These are phyloP conservation scores for Abrus precatorius DNA, from an alignment of 306 rosid species.

Conservation along the genomic window DNA sequence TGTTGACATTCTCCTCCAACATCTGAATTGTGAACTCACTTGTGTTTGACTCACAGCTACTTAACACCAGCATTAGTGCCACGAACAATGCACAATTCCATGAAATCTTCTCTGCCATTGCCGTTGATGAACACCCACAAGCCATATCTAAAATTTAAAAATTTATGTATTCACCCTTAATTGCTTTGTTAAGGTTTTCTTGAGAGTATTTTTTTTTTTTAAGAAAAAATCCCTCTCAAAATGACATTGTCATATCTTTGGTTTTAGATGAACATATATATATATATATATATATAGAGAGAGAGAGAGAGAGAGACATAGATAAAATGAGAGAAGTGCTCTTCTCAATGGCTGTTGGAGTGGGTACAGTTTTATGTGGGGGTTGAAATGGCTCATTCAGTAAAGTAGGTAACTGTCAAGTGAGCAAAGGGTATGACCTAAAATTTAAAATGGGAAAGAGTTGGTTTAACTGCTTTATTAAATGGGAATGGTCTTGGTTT, in stretches of 20 bases:
- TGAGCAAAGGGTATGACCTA: conserved; percentile 5
- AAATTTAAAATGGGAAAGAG: conserved; percentile 42
- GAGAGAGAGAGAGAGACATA: background rate
- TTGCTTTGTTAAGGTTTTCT: background rate
- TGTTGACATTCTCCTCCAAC: conserved; percentile 8
- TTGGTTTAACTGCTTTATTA: conserved; percentile 58
- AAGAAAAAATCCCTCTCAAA: background rate
- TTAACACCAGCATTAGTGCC: conserved; percentile 48
- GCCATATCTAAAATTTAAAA: conserved; percentile 32
- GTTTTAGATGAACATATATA: background rate
- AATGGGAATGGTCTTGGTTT: conserved; percentile 38
- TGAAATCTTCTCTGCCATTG: conserved; percentile 54
- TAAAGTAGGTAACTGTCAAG: conserved; percentile 46
- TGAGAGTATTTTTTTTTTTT: background rate
- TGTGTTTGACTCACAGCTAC: conserved; percentile 59
- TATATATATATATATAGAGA: background rate
- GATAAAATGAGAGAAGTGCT: conserved; percentile 7
- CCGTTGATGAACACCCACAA: conserved; percentile 50
- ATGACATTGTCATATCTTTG: conserved; percentile 12
- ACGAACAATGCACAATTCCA: conserved; percentile 52
- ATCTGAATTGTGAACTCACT: conserved; percentile 39
- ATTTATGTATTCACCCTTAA: background rate
- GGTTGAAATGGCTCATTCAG: conserved; percentile 48
- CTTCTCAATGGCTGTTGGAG: conserved; percentile 30
- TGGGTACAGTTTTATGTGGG: conserved; percentile 36